Conservation (phyloP, 2,329 filamentous ascomycete genomes). For the Sporothrix brunneoviolacea region DNA sequence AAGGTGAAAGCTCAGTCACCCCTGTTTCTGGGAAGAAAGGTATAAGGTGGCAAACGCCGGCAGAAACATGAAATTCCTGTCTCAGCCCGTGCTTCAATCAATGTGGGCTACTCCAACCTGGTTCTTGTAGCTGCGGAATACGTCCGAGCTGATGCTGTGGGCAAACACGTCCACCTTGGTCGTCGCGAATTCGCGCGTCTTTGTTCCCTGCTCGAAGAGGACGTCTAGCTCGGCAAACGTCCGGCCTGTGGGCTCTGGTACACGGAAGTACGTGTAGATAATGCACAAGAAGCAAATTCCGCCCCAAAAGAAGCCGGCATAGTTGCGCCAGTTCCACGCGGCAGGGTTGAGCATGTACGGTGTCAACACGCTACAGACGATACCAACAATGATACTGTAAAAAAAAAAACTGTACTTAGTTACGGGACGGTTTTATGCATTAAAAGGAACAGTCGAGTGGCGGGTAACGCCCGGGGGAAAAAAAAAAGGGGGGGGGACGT, state of each 20-base stretch:
- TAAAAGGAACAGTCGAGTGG: no score
- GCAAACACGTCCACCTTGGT: constrained; percentile 52
- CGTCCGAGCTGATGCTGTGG: constrained; percentile 39
- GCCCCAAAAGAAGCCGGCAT: constrained; percentile 81
- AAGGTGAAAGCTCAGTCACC: no score
- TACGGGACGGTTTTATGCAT: no score
- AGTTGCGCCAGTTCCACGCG: constrained; percentile 85
- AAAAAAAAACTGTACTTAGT: neutral
- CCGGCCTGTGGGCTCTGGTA: constrained; percentile 73
- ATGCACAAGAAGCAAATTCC: constrained; percentile 75
- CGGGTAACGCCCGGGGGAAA: no score
- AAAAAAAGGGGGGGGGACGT: neutral
- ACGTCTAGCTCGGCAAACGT: constrained; percentile 83
- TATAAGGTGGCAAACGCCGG: no score
- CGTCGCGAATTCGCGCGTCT: constrained; percentile 64
- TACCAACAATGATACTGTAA: constrained; percentile 63
- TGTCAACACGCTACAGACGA: constrained; percentile 73
- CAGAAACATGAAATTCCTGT: no score
- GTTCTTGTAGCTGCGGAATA: constrained; percentile 44
- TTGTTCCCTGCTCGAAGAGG: constrained; percentile 67
- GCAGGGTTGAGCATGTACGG: constrained; percentile 89
- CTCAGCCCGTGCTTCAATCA: no score
- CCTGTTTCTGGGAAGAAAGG: no score
- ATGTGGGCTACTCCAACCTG: constrained; percentile 25
- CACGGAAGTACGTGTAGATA: constrained; percentile 72